Base-by-base conservation (phyloP, 192 early-diverging fungal genomes). In the Entrophospora sp. region DNA sequence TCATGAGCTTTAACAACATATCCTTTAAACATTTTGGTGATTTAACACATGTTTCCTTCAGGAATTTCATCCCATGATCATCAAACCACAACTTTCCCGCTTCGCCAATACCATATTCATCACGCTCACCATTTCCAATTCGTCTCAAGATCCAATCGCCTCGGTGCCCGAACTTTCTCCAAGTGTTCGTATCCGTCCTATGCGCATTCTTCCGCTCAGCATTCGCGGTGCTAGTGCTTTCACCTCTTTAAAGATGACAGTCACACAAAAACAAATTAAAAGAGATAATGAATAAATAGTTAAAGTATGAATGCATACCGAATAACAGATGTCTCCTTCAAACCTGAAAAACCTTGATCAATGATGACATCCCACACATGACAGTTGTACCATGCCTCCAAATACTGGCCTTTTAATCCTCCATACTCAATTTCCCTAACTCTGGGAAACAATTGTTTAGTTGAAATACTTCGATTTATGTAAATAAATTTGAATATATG, bases 361-460 rank as follows among this genome's bases (percentile, higher is more conserved):
- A 68, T 20, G 14, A 68, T 60, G 32, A 35, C 24, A 28, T 46
- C 60, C 56, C 66, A 68, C 6, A 68, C 22, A 30, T 68, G 56
- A 45, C 66, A 68, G 45, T 68, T 68, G 20, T 30, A 68, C 66
- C 56, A 68, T 45, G 12, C 44, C 31, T 68, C 56, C 1, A 68
- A 40, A 30, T 68, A 44, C 8, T 9, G 44, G 18, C 31, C 56
- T 40, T 59, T 44, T 4, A 68, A 12, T 5, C 20, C 45, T 22
- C 32, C 14, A 30, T 13, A 28, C 49, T 68, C 31, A 45, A 68
- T 59, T 68, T 63, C 30, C 20, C 44, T 30, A 16, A 46, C 34
- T 16, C 61, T 63, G n/a, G 10, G 48, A 63, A 10, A 4, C 5
- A 48, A 48, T 30, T 63, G 34, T 12, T 44, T 20, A 61, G 18